Base-by-base conservation (phyloP, 768 basidiomycete genomes). In the Boletus vermiculosoides region DNA sequence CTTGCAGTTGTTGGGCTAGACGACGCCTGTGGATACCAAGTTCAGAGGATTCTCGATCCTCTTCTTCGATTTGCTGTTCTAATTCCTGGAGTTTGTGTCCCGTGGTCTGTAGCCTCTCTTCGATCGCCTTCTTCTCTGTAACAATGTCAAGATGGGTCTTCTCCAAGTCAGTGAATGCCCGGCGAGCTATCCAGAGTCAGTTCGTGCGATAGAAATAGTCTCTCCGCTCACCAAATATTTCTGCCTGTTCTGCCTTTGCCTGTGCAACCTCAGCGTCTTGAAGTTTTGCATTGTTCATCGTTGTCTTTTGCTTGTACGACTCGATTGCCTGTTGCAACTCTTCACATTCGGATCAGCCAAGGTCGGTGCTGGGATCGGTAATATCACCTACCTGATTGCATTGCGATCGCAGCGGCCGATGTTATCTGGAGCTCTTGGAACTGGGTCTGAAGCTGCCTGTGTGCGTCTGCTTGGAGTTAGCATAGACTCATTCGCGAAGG, bases 1-100 rank as follows among this genome's bases (percentile, higher is more conserved):
- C 87, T 59, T 91, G 87, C 64, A 93, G 77, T 66, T 90, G 87
- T 56, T 88, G 88, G 1, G 82, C 77, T n/a, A 92, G 74, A 25
- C 87, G 81, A 57, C 85, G 83, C 31, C 85, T 80, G 40, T 88
- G 80, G 22, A 84, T 70, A 30, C 80, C 84, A 37, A 86, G 75
- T 59, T 90, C 87, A 23, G 85, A 81, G 13, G 81, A 81, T 52
- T 87, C 86, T 13, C 80, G 81, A n/a, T 80, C 81, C 51, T 85
- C 87, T 49, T 87, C 84, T 37, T 87, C 86, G 0, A 89, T 76
- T 61, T 83, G 83, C 37, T 74, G 72, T 57, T 88, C 83, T 7
- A 89, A 72, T n/a, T 86, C 83, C 31, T 72, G 79, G 31, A 85
- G 66, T 52, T 80, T 80, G 45, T 74, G 72, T 61, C 87, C 85